These are phyloP conservation scores for Leccinum subtestaceum DNA, from an alignment of 768 basidiomycete genomes.

Conservation along the genomic window DNA sequence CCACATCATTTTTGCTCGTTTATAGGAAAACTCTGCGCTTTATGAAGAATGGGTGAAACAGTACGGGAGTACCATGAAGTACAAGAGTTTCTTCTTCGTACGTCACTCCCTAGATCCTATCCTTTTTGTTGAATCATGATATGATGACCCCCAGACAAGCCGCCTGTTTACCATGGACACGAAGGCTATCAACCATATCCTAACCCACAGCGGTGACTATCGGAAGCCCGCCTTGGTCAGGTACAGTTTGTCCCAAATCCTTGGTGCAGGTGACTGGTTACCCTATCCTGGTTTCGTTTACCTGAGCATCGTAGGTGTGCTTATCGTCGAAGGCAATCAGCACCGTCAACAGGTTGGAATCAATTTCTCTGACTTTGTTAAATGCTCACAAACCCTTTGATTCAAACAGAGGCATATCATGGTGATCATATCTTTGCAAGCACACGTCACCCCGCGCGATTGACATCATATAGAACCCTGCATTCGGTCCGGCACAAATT, in stretches of 20 bases:
- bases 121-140: background rate
- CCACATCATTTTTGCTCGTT: background rate
- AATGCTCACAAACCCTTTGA: background rate
- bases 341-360: slow-evolving; percentile 37
- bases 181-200: slow-evolving; percentile 4
- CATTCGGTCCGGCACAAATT: slow-evolving; percentile 58
- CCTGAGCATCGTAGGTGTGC: background rate
- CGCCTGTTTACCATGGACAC: slow-evolving; percentile 3
- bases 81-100: slow-evolving; percentile 13
- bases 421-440: slow-evolving; percentile 11
- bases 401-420: slow-evolving; percentile 22
- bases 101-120: background rate
- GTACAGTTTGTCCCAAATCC: background rate
- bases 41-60: slow-evolving; percentile 17
- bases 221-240: slow-evolving; percentile 1
- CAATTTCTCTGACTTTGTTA: background rate
- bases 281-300: background rate
- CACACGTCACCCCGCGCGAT: background rate
- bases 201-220: slow-evolving; percentile 2
- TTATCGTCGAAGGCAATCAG: slow-evolving; percentile 17
- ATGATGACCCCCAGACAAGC: background rate
- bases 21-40: slow-evolving; percentile 6
- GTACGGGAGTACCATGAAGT: slow-evolving; percentile 12
- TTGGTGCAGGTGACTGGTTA: background rate
- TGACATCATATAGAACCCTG: slow-evolving; percentile 49